Conservation (phyloP, 2,329 filamentous ascomycete species). For the Nigrospora osmanthi region DNA sequence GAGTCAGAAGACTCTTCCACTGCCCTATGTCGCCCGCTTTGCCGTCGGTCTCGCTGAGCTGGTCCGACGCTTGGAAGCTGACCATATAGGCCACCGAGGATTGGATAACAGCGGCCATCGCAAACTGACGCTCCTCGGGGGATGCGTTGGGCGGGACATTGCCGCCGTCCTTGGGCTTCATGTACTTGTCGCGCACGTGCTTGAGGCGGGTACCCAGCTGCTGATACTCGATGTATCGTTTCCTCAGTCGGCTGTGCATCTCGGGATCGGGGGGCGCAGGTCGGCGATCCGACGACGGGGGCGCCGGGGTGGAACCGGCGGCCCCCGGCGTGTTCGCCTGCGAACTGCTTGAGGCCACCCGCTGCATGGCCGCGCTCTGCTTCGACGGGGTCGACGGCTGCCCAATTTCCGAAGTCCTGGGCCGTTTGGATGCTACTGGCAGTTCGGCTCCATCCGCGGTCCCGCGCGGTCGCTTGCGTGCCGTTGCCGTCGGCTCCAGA, state of each 20-base stretch:
- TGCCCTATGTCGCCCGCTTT: constrained; percentile 28
- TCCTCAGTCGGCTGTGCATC: constrained; percentile 20
- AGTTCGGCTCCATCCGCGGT: constrained; percentile 27
- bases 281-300: constrained; percentile 23
- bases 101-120: constrained; percentile 20
- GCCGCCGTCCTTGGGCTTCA: constrained; percentile 13
- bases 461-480: constrained; percentile 41
- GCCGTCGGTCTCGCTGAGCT: constrained; percentile 33
- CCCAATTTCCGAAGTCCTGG: constrained; percentile 33
- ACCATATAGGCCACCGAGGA: constrained; percentile 36
- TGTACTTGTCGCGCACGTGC: constrained; percentile 44
- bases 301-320: constrained; percentile 30
- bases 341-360: constrained; percentile 45
- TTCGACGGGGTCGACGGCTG: constrained; percentile 44
- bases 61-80: constrained; percentile 41
- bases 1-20: constrained; percentile 15
- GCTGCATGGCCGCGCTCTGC: constrained; percentile 40
- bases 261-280: constrained; percentile 22
- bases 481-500: constrained; percentile 33
- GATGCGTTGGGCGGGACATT: constrained; percentile 1
- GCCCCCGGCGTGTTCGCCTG: constrained; percentile 43
- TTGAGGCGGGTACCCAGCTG: constrained; percentile 42
- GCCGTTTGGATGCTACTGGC: constrained; percentile 29
- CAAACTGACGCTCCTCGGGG: constrained; percentile 17
- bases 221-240: constrained; percentile 28